Percentiles rank a stretch among this genome's conserved stretches.
phyloP scores from a whole-genome alignment of 2,329 filamentous ascomycete species.

The Apiospora sp. region DNA sequence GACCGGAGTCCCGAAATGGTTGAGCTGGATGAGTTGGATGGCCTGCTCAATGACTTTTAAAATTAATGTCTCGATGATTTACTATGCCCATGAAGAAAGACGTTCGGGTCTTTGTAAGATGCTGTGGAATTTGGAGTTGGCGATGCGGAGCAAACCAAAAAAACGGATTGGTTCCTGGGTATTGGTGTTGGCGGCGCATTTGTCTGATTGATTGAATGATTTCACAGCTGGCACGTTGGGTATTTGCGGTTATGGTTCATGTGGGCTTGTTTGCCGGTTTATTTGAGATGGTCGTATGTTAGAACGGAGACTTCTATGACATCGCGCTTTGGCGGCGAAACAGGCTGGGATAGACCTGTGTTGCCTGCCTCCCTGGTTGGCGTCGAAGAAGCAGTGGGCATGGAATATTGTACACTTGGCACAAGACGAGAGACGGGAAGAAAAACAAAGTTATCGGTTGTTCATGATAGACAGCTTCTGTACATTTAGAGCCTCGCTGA shows the following conservation, averaged over 20 bases:
- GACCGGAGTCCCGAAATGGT: conserved; percentile 85
- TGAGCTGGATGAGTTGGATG: conserved; percentile 91
- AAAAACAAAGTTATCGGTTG: background rate
- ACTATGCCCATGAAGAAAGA: conserved; percentile 1
- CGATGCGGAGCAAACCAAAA: conserved; percentile 9
- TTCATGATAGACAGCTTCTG: conserved; percentile 10
- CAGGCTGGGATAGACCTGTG: conserved; percentile 12
- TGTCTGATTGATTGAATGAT: conserved; percentile 7
- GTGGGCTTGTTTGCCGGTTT: background rate
- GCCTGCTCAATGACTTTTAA: conserved; percentile 80
- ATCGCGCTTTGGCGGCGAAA: background rate
- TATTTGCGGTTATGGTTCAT: background rate
- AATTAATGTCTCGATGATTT: conserved; percentile 21
- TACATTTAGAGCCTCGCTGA: conserved; percentile 17
- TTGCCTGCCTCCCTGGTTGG: background rate
- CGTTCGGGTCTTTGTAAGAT: background rate
- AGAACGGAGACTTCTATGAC: background rate
- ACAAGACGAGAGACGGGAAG: background rate
- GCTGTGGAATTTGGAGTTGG: conserved; percentile 3
- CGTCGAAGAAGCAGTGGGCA: conserved; percentile 6
- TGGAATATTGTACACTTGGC: conserved; percentile 18
- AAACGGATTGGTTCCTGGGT: conserved; percentile 11
- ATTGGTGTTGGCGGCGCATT: conserved; percentile 7
- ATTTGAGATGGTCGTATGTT: background rate
- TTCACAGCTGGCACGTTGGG: conserved; percentile 4